Evolutionary conservation across 2,329 filamentous ascomycete species (phyloP).

Genomic region (Pestalotiopsis sp.): DNA sequence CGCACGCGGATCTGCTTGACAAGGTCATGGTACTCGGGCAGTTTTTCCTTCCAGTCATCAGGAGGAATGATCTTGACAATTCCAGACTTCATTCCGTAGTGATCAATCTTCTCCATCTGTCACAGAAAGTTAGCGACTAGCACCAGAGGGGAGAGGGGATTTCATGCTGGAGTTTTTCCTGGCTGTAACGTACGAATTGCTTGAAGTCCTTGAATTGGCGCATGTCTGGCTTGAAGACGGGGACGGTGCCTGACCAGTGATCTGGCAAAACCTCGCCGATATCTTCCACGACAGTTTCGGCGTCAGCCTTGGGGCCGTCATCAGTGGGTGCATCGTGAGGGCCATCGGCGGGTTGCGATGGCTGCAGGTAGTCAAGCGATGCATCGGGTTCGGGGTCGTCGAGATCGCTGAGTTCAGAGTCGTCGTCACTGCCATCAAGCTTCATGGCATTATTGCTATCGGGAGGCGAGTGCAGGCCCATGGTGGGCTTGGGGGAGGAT

Average conservation of each 20-base stretch:
- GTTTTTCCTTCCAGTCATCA: slow-evolving; percentile 84
- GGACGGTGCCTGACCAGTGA: slow-evolving; percentile 88
- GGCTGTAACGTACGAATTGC: slow-evolving; percentile 67
- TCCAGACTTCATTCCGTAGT: slow-evolving; percentile 95
- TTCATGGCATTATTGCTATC: slow-evolving; percentile 65
- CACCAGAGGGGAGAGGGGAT: not conserved
- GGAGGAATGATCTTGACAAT: slow-evolving; percentile 97
- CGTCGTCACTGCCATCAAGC: slow-evolving; percentile 54
- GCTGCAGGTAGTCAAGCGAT: not conserved
- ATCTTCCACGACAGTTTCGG: slow-evolving; percentile 51
- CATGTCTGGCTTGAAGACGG: slow-evolving; percentile 95
- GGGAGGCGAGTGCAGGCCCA: slow-evolving; percentile 63
- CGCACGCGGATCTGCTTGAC: slow-evolving; percentile 92
- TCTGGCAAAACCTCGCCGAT: slow-evolving; percentile 81
- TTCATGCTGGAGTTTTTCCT: not conserved
- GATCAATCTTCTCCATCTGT: slow-evolving; percentile 80
- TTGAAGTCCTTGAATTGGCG: slow-evolving; percentile 93
- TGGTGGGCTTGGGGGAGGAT: slow-evolving; percentile 40
- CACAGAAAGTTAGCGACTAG: not conserved
- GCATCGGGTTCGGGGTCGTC: slow-evolving; percentile 48
- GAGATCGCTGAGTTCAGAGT: slow-evolving; percentile 69
- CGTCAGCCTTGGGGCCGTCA: slow-evolving; percentile 20
- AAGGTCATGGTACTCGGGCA: slow-evolving; percentile 78
- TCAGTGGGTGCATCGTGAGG: not conserved
- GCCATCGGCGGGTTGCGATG: not conserved